phyloP scores from a whole-genome alignment of 73 alveolate species.

The Tetrahymena thermophila region DNA sequence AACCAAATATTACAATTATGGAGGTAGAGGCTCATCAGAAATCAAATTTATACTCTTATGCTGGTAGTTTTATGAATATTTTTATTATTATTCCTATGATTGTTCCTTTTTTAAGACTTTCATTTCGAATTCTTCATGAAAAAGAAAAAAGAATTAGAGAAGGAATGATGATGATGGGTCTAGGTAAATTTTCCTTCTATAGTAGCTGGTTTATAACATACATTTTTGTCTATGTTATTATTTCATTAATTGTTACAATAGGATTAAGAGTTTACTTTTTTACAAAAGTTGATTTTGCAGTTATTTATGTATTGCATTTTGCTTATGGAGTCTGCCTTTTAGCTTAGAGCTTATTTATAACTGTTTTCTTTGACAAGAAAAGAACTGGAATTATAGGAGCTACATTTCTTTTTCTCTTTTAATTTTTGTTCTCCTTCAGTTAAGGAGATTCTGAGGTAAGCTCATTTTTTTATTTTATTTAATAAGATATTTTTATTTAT shows the following conservation, averaged over 20 bases:
- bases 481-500: no score
- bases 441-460: neutral
- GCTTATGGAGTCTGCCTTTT: conserved; percentile 57
- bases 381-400: conserved; percentile 72
- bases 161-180: conserved; percentile 98
- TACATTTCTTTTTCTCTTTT: conserved; percentile 49
- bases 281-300: conserved; percentile 47
- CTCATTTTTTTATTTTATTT: neutral
- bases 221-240: conserved; percentile 58
- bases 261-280: conserved; percentile 49
- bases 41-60: conserved; percentile 1
- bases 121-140: conserved; percentile 53
- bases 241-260: conserved; percentile 58
- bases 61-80: conserved; percentile 8
- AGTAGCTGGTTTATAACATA: conserved; percentile 80
- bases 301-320: conserved; percentile 60
- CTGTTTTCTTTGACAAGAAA: conserved; percentile 72
- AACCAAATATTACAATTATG: conserved; percentile 7
- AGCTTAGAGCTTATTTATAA: conserved; percentile 62
- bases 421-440: neutral
- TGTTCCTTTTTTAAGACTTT: conserved; percentile 21
- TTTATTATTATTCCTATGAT: conserved; percentile 20
- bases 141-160: conserved; percentile 93
- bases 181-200: conserved; percentile 81
- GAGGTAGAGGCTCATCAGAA: conserved; percentile 3